Evolutionary conservation across 192 early-diverging fungal genomes (phyloP), one percentile per base, ranked within the genome.

Genomic region (Entomortierella parvispora): DNA sequence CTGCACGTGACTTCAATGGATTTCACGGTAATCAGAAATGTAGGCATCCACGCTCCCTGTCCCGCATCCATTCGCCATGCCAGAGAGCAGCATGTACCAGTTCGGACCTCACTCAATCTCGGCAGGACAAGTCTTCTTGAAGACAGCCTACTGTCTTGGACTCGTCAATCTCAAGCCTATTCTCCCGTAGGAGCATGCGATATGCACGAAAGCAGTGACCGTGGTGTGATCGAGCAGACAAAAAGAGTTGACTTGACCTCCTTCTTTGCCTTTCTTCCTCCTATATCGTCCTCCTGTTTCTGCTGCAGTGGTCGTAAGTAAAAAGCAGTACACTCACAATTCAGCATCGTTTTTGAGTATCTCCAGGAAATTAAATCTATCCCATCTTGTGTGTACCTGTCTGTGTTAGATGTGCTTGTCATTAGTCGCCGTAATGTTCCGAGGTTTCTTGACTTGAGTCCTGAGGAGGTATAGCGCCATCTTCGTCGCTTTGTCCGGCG

Each of bases 121-220:
- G 7, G 83, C 86, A n/a, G 79, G 81, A 22, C 90, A 98, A 68
- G 82, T 92, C 45, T 98, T 98, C 80, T 82, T 89, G 56, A 83
- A 81, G 58, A 86, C 93, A 9, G 81, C 85, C 55, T 80, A 90
- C n/a, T 85, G 85, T 26, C 85, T 92, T 33, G 96, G 91, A 0
- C 71, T 99, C 12, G 96, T 97, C 54, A 97, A 97, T 72, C 85
- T 95, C n/a, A 97, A 97, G 76, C 96, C 97, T 17, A 88, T 95
- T 46, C 86, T 88, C 0, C 92, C 92, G 90, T 92, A 83, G 85
- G 83, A 75, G n/a, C n/a, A n/a, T n/a, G n/a, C n/a, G n/a, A n/a
- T n/a, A n/a, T n/a, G n/a, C n/a, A n/a, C n/a, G n/a, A n/a, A n/a
- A n/a, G n/a, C n/a, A n/a, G 34, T 14, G 40, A 11, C 48, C 43